A percentile compares a stretch with the other conserved stretches of the same genome.
Conservation (phyloP, 2,329 filamentous ascomycete genomes). For the Paramyrothecium sp. region DNA sequence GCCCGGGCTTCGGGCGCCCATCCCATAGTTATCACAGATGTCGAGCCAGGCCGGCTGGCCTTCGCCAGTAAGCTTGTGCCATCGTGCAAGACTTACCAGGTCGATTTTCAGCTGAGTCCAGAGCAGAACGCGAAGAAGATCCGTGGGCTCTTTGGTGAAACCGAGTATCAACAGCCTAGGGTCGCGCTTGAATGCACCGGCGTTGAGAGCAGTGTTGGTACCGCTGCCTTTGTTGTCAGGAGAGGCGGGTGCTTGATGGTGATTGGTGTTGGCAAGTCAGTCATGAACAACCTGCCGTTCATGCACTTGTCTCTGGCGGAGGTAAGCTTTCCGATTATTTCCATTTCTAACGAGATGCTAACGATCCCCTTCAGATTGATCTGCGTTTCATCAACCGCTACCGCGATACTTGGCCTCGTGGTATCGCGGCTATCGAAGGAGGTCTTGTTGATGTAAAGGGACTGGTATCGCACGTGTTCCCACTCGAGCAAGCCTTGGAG, state of each 20-base stretch:
- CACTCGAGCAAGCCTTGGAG: slow-evolving; percentile 42
- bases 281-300: slow-evolving; percentile 66
- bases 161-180: slow-evolving; percentile 56
- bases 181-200: slow-evolving; percentile 66
- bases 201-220: slow-evolving; percentile 28
- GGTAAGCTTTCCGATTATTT: slow-evolving; percentile 29
- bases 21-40: slow-evolving; percentile 62
- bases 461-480: slow-evolving; percentile 59
- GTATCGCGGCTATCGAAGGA: slow-evolving; percentile 58
- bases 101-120: slow-evolving; percentile 41
- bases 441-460: slow-evolving; percentile 60
- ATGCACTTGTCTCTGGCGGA: slow-evolving; percentile 65
- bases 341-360: background rate
- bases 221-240: slow-evolving; percentile 54
- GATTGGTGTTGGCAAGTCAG: slow-evolving; percentile 59
- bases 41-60: slow-evolving; percentile 51
- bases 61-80: slow-evolving; percentile 43
- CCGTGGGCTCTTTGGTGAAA: slow-evolving; percentile 49
- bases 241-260: slow-evolving; percentile 61
- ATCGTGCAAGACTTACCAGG: slow-evolving; percentile 50
- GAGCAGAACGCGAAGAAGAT: slow-evolving; percentile 52
- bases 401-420: slow-evolving; percentile 66
- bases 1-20: slow-evolving; percentile 62
- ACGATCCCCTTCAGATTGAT: slow-evolving; percentile 43
- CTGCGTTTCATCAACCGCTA: slow-evolving; percentile 72